Conservation (phyloP, 108 stramenopile genomes). For the Chaetoceros tenuissimus region DNA sequence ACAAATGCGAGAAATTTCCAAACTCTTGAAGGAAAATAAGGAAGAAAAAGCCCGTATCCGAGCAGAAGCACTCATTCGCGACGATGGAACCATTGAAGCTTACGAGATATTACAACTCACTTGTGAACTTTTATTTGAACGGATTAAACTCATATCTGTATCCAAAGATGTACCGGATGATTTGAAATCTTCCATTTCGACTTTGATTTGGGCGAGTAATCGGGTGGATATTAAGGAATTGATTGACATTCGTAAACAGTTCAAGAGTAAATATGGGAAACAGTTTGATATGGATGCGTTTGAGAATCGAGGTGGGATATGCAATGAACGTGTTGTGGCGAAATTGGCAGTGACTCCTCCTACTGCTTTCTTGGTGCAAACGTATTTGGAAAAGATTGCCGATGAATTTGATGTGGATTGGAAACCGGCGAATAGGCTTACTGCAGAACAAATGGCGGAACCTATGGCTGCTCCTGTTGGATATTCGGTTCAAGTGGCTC, state of each 20-base stretch:
- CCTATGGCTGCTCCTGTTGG: slow-evolving; percentile 76
- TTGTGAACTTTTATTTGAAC: slow-evolving; percentile 77
- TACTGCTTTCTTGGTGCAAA: slow-evolving; percentile 72
- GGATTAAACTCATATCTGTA: slow-evolving; percentile 57
- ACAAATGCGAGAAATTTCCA: slow-evolving; percentile 78
- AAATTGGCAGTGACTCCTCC: slow-evolving; percentile 86
- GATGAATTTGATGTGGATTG: slow-evolving; percentile 68
- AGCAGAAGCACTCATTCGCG: slow-evolving; percentile 81
- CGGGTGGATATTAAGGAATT: slow-evolving; percentile 81
- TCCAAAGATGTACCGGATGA: slow-evolving; percentile 71
- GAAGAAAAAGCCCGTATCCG: slow-evolving; percentile 89
- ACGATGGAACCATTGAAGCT: slow-evolving; percentile 82
- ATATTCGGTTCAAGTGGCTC: slow-evolving; percentile 50
- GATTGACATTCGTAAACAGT: slow-evolving; percentile 66
- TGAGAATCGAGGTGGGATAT: slow-evolving; percentile 55
- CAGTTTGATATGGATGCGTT: slow-evolving; percentile 70
- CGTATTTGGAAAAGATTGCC: slow-evolving; percentile 83
- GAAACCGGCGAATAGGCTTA: slow-evolving; percentile 50
- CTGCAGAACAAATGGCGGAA: slow-evolving; percentile 42
- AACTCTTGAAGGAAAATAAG: slow-evolving; percentile 58
- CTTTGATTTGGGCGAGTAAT: slow-evolving; percentile 69
- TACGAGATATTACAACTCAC: slow-evolving; percentile 73
- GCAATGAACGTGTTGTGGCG: slow-evolving; percentile 82
- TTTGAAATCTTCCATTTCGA: slow-evolving; percentile 52
- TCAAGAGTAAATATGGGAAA: slow-evolving; percentile 77